Evolutionary conservation across 2,329 filamentous ascomycete species (phyloP).

Genomic region (Penicillium vulpinum): DNA sequence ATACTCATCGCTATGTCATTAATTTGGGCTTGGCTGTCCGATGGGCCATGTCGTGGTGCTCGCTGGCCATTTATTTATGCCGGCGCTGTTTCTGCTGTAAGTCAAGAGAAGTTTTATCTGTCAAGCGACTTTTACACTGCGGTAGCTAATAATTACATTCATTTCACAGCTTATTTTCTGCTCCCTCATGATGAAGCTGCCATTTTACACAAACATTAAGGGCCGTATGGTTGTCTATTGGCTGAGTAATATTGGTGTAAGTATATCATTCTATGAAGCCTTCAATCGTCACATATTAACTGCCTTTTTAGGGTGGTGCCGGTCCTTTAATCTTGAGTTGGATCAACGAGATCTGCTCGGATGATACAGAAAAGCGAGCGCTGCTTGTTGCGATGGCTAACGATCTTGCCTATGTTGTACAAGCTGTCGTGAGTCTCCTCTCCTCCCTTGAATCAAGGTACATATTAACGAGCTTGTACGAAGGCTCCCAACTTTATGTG

Average conservation of each 20-base stretch:
- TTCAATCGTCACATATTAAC: not conserved
- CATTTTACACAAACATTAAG: slow-evolving; percentile 38
- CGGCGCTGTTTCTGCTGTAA: slow-evolving; percentile 38
- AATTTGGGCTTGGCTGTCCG: slow-evolving; percentile 41
- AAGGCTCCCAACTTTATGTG: slow-evolving; percentile 44
- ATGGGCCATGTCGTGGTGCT: slow-evolving; percentile 34
- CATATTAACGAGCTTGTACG: not conserved
- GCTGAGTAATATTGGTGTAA: slow-evolving; percentile 39
- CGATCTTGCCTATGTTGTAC: slow-evolving; percentile 37
- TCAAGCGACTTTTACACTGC: too few species aligned
- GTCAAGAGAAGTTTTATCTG: not conserved
- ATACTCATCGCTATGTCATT: slow-evolving; percentile 41
- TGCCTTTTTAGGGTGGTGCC: slow-evolving; percentile 28
- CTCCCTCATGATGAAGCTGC: slow-evolving; percentile 37
- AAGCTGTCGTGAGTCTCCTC: slow-evolving; percentile 28
- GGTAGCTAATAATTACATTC: not conserved
- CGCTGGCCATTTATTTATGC: slow-evolving; percentile 44
- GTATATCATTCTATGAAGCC: not conserved
- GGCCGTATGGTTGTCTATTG: slow-evolving; percentile 43
- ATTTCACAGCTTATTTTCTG: slow-evolving; percentile 31
- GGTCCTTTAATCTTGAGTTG: slow-evolving; percentile 43
- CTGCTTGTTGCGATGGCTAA: slow-evolving; percentile 34
- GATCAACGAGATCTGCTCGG: slow-evolving; percentile 39
- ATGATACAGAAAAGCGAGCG: slow-evolving; percentile 34
- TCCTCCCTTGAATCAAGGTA: too few species aligned